phyloP scores from a whole-genome alignment of 352 stramenopile species.

The Phytophthora lateralis region DNA sequence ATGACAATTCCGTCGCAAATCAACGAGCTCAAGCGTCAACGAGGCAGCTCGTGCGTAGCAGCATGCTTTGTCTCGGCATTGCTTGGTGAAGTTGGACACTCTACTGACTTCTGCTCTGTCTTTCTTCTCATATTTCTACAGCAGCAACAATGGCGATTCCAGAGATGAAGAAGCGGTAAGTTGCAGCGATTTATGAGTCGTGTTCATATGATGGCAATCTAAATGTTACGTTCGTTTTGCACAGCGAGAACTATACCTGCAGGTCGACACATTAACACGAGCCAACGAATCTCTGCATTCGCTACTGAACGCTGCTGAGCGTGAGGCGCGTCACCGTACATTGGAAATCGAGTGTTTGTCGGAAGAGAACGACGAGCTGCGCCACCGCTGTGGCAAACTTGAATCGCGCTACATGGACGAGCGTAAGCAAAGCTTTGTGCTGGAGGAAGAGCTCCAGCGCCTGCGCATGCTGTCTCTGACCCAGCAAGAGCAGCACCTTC shows the following conservation, averaged over 20 bases:
- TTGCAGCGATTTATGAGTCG: neutral
- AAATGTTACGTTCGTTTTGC: conserved; percentile 4
- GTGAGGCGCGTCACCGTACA: conserved; percentile 59
- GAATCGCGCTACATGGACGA: conserved; percentile 76
- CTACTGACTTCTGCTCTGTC: conserved; percentile 1
- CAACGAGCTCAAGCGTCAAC: conserved; percentile 65
- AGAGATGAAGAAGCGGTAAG: conserved; percentile 67
- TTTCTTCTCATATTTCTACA: conserved; percentile 10
- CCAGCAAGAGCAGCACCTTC: conserved; percentile 46
- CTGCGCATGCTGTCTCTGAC: conserved; percentile 56
- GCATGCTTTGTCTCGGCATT: neutral
- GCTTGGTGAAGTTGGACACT: neutral
- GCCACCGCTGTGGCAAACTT: conserved; percentile 60
- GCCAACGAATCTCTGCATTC: conserved; percentile 74
- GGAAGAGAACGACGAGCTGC: conserved; percentile 82
- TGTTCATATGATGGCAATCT: neutral
- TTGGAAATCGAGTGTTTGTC: conserved; percentile 78
- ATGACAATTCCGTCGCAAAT: conserved; percentile 73
- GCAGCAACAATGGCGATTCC: conserved; percentile 30
- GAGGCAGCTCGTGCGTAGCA: conserved; percentile 47
- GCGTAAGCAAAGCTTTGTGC: conserved; percentile 57
- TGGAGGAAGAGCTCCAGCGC: conserved; percentile 71
- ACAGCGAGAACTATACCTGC: conserved; percentile 63
- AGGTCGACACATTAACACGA: conserved; percentile 59
- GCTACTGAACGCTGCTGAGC: conserved; percentile 62